Evolutionary conservation across 345 rosid genomes (phyloP), one percentile per base, ranked within the genome.

Genomic region (Acer yangbiense): DNA sequence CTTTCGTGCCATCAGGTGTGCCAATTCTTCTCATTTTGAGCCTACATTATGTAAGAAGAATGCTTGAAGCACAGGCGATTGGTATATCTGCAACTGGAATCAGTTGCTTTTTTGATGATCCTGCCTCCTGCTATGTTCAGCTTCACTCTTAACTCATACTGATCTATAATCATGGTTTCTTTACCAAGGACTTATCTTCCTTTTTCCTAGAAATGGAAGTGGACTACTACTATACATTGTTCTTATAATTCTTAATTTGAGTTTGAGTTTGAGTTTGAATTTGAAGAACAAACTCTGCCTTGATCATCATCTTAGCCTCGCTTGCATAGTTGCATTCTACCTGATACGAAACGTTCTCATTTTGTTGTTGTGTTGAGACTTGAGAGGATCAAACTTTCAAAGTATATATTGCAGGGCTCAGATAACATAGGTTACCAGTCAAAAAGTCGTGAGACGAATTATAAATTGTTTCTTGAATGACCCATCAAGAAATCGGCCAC

Each of bases 71-170:
- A 18, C 97, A 94, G 80, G 96, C 97, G 9, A 67, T 92, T 82
- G 98, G 94, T 76, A 83, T 94, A 52, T 94, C 98, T 73, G 97
- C 98, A 10, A 92, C 97, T 4, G 98, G 98, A 74, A 92, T 92
- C 0, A 96, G 98, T 65, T 92, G 97, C 86, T 94, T 85, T 83
- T 94, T 94, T 8, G 97, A 94, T 83, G 97, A 94, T 84, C 93
- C 96, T n/a, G 90, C 93, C n/a, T n/a, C n/a, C n/a, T n/a, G n/a
- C n/a, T 91, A 84, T 60, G 75, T 68, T 61, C 50, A 9, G 20
- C 60, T 73, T 18, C n/a, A 14, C 35, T 14, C 35, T n/a, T 23
- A 29, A 18, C 17, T 39, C 54, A 27, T 41, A n/a, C 1, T 62
- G 18, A 62, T 41, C n/a, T 14, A 57, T 65, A 11, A 48, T 60